A percentile compares a stretch with the other conserved stretches of the same genome.
Conservation (phyloP, 805 yeast genomes). For the Diddensiella santjacobensis region DNA sequence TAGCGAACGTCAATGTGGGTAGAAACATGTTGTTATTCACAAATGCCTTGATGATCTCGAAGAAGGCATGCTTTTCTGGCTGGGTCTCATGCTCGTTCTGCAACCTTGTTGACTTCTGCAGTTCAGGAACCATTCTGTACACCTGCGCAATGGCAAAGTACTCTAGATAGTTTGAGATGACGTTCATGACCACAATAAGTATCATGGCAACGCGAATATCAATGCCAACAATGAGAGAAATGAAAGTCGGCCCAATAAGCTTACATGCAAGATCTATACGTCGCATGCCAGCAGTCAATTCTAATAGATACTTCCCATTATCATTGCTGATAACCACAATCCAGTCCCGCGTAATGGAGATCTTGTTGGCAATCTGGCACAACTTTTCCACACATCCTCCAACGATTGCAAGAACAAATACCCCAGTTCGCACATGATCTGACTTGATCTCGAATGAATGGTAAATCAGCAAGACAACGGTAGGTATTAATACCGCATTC, state of each 20-base stretch:
- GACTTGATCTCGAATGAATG: slow-evolving; percentile 4
- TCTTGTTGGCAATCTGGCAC: slow-evolving; percentile 35
- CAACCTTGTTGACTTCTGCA: slow-evolving; percentile 16
- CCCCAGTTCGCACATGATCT: background rate
- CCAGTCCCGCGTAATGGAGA: slow-evolving; percentile 43
- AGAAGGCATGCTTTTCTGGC: background rate
- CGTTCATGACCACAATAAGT: slow-evolving; percentile 31
- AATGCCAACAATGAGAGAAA: slow-evolving; percentile 31
- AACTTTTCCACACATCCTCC: slow-evolving; percentile 37
- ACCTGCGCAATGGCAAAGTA: slow-evolving; percentile 35
- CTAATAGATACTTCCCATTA: slow-evolving; percentile 26
- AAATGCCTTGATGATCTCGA: slow-evolving; percentile 20
- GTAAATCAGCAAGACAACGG: slow-evolving; percentile 21
- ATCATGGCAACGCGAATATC: slow-evolving; percentile 27
- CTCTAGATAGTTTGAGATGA: slow-evolving; percentile 33
- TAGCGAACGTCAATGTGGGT: slow-evolving; percentile 32
- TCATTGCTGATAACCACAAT: slow-evolving; percentile 35
- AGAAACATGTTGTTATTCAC: slow-evolving; percentile 29
- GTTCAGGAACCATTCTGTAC: slow-evolving; percentile 31
- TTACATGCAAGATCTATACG: slow-evolving; percentile 40
- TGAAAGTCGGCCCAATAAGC: slow-evolving; percentile 37
- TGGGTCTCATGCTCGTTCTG: slow-evolving; percentile 3
- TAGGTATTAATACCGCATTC: slow-evolving; percentile 30
- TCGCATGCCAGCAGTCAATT: slow-evolving; percentile 36
- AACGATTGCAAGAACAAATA: slow-evolving; percentile 26